phyloP scores from a whole-genome alignment of 75 land plant genomes.

The Selaginella moellendorffii region DNA sequence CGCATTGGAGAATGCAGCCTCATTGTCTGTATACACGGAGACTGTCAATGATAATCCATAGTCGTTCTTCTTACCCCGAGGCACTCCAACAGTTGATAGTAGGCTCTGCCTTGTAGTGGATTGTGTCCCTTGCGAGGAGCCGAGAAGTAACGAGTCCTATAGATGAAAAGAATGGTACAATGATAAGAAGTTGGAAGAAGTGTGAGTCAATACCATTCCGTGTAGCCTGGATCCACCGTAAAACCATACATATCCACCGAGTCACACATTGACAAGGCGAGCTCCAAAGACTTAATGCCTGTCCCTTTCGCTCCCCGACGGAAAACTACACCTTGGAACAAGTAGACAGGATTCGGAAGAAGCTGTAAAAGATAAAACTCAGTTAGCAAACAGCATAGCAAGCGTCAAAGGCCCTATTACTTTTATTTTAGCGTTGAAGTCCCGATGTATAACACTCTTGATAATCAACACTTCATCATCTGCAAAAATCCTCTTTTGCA shows the following conservation, averaged over 20 bases:
- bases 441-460: slow-evolving; percentile 82
- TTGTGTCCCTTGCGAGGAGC: slow-evolving; percentile 80
- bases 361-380: slow-evolving; percentile 32
- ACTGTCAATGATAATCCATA: not conserved
- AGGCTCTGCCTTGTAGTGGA: slow-evolving; percentile 93
- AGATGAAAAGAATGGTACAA: not conserved
- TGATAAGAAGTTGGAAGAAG: slow-evolving; percentile 4
- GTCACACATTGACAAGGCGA: slow-evolving; percentile 95
- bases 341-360: slow-evolving; percentile 92
- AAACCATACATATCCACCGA: slow-evolving; percentile 92
- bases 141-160: slow-evolving; percentile 91
- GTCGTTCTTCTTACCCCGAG: slow-evolving; percentile 38
- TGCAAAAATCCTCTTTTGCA: no score
- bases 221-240: slow-evolving; percentile 96
- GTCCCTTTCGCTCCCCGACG: slow-evolving; percentile 98
- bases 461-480: slow-evolving; percentile 88
- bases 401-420: slow-evolving; percentile 19
- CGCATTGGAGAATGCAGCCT: slow-evolving; percentile 93
- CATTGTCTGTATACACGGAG: slow-evolving; percentile 37
- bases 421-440: slow-evolving; percentile 88
- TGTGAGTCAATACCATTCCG: slow-evolving; percentile 53
- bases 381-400: not conserved
- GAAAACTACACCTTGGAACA: slow-evolving; percentile 92
- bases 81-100: slow-evolving; percentile 91
- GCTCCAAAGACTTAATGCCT: slow-evolving; percentile 88